Evolutionary conservation across 2,329 filamentous ascomycete genomes (phyloP).

Genomic region (Zelopaecilomyces penicillatus): DNA sequence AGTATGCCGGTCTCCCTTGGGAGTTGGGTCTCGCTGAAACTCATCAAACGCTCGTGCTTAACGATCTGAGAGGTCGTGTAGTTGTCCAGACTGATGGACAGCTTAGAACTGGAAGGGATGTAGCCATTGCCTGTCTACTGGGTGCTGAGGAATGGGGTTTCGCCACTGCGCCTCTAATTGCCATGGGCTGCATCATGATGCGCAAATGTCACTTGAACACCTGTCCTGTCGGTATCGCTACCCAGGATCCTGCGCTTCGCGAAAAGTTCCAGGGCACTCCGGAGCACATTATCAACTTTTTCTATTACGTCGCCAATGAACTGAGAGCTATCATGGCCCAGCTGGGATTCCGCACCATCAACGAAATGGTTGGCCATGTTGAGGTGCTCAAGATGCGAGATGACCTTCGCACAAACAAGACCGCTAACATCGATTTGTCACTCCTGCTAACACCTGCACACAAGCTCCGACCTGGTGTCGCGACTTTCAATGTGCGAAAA

Average conservation of each 20-base stretch:
- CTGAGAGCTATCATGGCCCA: conserved; percentile 94
- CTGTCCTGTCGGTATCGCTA: conserved; percentile 87
- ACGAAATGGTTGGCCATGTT: conserved; percentile 93
- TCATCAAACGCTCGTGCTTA: conserved; percentile 90
- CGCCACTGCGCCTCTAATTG: conserved; percentile 86
- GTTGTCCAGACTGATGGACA: conserved; percentile 96
- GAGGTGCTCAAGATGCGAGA: conserved; percentile 81
- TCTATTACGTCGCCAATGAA: conserved; percentile 96
- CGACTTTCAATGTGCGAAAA: conserved; percentile 96
- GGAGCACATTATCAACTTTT: conserved; percentile 98
- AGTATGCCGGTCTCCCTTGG: conserved; percentile 95
- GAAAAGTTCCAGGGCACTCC: conserved; percentile 91
- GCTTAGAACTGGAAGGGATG: conserved; percentile 82
- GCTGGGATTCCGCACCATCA: conserved; percentile 88
- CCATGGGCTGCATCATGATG: conserved; percentile 97
- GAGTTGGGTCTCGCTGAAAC: conserved; percentile 94
- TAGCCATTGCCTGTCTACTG: conserved; percentile 87
- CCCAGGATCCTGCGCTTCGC: conserved; percentile 86
- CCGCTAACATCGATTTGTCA: conserved; percentile 84
- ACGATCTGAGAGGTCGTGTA: conserved; percentile 90
- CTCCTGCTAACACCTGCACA: conserved; percentile 93
- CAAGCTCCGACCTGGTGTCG: conserved; percentile 85
- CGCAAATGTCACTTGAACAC: conserved; percentile 69
- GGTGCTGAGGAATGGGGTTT: conserved; percentile 99
- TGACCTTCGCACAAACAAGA: conserved; percentile 81